These are phyloP conservation scores for Triticum monococcum DNA, from an alignment of 176 grass and related monocot species.

Conservation along the genomic window DNA sequence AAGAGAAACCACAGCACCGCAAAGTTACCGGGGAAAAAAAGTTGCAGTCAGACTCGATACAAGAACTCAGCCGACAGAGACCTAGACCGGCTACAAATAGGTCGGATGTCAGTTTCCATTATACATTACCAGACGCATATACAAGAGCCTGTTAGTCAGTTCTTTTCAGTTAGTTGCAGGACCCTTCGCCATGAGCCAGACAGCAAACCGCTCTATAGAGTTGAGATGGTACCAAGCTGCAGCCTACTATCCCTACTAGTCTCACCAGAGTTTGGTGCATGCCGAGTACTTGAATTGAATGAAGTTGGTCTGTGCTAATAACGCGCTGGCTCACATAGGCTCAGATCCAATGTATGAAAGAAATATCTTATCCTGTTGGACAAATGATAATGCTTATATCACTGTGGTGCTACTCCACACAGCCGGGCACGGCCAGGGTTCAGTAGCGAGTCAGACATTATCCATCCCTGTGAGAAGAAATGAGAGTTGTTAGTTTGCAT, in stretches of 20 bases:
- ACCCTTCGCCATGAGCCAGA: slow-evolving; percentile 22
- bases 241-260: not conserved
- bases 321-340: slow-evolving; percentile 19
- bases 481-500: not conserved
- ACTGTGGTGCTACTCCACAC: slow-evolving; percentile 57
- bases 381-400: slow-evolving; percentile 14
- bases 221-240: slow-evolving; percentile 10
- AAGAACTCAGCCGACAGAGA: not conserved
- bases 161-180: slow-evolving; percentile 23
- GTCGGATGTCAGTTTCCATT: slow-evolving; percentile 23
- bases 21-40: not conserved
- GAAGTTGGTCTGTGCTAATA: slow-evolving; percentile 4
- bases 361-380: slow-evolving; percentile 14
- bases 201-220: slow-evolving; percentile 1
- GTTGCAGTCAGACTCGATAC: slow-evolving; percentile 6
- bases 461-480: slow-evolving; percentile 71
- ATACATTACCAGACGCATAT: slow-evolving; percentile 47
- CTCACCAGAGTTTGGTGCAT: not conserved
- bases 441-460: slow-evolving; percentile 90
- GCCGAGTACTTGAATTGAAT: slow-evolving; percentile 24
- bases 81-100: slow-evolving; percentile 14
- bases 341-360: slow-evolving; percentile 21
- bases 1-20: not conserved
- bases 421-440: slow-evolving; percentile 67
- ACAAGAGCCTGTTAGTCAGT: slow-evolving; percentile 31